These are phyloP conservation scores for Pholiota molesta DNA, from an alignment of 768 basidiomycete species.

Conservation along the genomic window DNA sequence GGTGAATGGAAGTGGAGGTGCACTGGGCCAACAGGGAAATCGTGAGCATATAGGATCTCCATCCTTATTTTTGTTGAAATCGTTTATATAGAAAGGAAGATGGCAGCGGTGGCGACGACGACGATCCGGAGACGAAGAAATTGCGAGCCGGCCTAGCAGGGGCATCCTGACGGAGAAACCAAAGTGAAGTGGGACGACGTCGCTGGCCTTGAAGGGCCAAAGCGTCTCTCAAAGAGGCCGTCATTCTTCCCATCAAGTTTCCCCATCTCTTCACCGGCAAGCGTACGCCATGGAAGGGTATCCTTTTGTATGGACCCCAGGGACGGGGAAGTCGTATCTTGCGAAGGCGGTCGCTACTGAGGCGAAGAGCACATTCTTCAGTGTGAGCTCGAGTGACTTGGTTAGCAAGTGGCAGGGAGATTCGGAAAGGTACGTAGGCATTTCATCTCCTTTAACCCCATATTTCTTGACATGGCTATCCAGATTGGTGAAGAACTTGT, in stretches of 20 bases:
- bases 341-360: conserved; percentile 99
- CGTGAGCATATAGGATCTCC: conserved; percentile 33
- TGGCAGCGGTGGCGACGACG: conserved; percentile 63
- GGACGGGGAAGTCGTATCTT: conserved; percentile 95
- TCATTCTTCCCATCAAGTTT: conserved; percentile 99
- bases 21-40: conserved; percentile 47
- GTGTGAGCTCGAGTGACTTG: conserved; percentile 91
- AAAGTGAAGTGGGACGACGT: conserved; percentile 99
- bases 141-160: conserved; percentile 87
- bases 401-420: conserved; percentile 99
- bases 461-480: not conserved
- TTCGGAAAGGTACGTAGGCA: conserved; percentile 81
- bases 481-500: conserved; percentile 94
- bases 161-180: conserved; percentile 91
- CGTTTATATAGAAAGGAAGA: conserved; percentile 33
- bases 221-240: conserved; percentile 95
- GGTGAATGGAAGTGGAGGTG: conserved; percentile 47
- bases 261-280: conserved; percentile 99
- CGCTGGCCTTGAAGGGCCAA: conserved; percentile 96
- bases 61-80: not conserved
- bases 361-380: conserved; percentile 99
- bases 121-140: conserved; percentile 95
- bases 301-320: conserved; percentile 97
- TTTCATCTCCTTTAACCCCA: conserved; percentile 3
- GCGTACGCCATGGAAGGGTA: conserved; percentile 96